Conservation (phyloP, 2,329 filamentous ascomycete species). For the Trichoderma atrobrunneum region DNA sequence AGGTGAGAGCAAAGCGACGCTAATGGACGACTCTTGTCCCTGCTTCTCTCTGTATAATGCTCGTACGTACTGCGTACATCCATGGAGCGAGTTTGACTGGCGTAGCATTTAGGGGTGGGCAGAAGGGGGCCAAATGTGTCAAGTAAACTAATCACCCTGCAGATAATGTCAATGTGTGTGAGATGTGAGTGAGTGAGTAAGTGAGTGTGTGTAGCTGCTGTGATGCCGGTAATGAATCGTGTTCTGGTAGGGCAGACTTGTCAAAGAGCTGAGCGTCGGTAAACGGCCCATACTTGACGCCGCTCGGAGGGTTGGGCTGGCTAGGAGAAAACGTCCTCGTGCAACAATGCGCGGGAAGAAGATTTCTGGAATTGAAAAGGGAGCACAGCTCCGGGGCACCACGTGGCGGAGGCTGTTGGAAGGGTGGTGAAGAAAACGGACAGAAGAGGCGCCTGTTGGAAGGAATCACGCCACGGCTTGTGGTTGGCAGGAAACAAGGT, state of each 20-base stretch:
- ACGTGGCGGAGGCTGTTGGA: constrained; percentile 10
- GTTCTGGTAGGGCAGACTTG: background rate
- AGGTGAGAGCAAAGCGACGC: background rate
- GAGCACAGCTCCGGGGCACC: background rate
- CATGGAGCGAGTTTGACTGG: background rate
- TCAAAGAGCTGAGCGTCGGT: background rate
- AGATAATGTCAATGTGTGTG: background rate
- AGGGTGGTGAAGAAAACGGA: constrained; percentile 3
- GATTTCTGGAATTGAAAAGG: constrained; percentile 10
- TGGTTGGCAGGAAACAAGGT: background rate
- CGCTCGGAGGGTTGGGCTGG: background rate
- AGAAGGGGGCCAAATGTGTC: constrained; percentile 11
- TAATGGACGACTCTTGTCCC: background rate
- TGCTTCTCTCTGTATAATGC: background rate
- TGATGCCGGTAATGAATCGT: background rate
- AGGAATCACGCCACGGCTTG: constrained; percentile 7
- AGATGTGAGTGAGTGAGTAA: background rate
- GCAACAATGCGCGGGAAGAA: background rate
- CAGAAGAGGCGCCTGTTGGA: background rate
- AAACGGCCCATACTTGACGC: background rate
- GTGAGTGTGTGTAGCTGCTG: background rate
- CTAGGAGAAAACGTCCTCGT: background rate
- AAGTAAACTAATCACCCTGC: background rate
- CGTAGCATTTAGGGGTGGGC: background rate
- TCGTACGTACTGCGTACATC: background rate